A percentile compares a stretch with the other conserved stretches of the same genome.
Evolutionary conservation across 2,329 filamentous ascomycete genomes (phyloP).

Genomic region (Malbranchea zuffiana): DNA sequence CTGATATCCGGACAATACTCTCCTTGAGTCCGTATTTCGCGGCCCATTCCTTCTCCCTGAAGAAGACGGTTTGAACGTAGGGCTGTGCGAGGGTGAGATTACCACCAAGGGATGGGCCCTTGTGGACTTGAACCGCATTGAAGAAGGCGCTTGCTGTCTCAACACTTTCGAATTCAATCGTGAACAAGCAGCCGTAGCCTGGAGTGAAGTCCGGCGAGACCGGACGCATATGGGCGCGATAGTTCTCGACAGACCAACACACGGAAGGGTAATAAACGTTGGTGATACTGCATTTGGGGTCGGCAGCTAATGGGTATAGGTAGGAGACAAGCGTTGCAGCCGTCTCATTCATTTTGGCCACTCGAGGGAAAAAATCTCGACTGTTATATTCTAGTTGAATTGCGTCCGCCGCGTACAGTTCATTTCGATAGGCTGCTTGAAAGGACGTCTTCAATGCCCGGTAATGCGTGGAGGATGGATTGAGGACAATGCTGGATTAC

Average conservation of each 20-base stretch:
- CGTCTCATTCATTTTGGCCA: too few species aligned
- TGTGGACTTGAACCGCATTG: constrained; percentile 23
- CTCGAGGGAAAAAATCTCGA: constrained; percentile 18
- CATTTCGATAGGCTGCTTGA: too few species aligned
- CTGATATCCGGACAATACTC: constrained; percentile 18
- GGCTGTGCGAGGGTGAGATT: constrained; percentile 22
- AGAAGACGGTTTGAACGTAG: constrained; percentile 19
- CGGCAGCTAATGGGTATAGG: too few species aligned
- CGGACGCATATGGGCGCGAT: constrained; percentile 16
- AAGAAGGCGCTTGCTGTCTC: constrained; percentile 21
- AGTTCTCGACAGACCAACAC: too few species aligned
- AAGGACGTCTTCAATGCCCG: too few species aligned
- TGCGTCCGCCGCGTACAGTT: too few species aligned
- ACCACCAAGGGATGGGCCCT: constrained; percentile 23
- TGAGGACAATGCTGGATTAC: too few species aligned
- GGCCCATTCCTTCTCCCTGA: constrained; percentile 14
- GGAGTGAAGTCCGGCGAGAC: constrained; percentile 14
- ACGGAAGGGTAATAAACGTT: constrained; percentile 19
- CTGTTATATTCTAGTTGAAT: constrained; percentile 18
- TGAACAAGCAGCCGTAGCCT: constrained; percentile 21
- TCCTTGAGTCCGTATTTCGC: constrained; percentile 13
- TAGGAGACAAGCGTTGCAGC: constrained; percentile 16
- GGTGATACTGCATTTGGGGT: constrained; percentile 14
- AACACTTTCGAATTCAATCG: constrained; percentile 17
- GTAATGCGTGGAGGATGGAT: too few species aligned